Percentiles rank a stretch among this genome's conserved stretches.
phyloP scores from a whole-genome alignment of 1,139 yeast genomes.

The Petasospora rhodanensis region DNA sequence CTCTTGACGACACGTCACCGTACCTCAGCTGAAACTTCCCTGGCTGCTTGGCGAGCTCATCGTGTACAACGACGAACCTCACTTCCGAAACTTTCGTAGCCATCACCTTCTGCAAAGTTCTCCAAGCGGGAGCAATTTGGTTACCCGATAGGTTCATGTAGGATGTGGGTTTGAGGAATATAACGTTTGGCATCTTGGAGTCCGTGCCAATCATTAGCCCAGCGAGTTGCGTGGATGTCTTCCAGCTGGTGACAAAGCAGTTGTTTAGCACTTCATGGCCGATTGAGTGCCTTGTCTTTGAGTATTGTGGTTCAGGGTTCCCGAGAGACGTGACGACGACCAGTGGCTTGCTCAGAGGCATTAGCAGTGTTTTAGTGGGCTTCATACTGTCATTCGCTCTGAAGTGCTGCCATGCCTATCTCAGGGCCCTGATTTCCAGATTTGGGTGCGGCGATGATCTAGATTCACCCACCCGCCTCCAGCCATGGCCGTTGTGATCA shows the following conservation, averaged over 20 bases:
- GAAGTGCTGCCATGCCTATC: too few relatives aligned
- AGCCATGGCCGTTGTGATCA: too few relatives aligned
- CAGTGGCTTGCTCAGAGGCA: constrained; percentile 1
- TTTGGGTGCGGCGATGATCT: too few relatives aligned
- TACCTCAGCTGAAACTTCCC: constrained; percentile 53
- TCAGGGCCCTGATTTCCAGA: too few relatives aligned
- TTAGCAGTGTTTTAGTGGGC: neutral
- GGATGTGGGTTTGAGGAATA: constrained; percentile 9
- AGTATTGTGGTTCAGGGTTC: constrained; percentile 14
- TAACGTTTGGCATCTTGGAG: constrained; percentile 1
- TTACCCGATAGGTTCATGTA: constrained; percentile 14
- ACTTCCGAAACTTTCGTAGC: constrained; percentile 29
- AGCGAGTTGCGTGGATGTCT: neutral
- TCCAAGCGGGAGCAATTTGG: constrained; percentile 9
- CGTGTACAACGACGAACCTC: constrained; percentile 60
- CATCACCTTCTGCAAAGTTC: constrained; percentile 1
- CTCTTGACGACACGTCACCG: constrained; percentile 58
- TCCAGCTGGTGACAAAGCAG: constrained; percentile 1
- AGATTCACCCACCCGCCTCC: too few relatives aligned
- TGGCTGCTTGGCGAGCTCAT: constrained; percentile 61
- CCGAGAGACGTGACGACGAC: constrained; percentile 15
- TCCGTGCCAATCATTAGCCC: constrained; percentile 1
- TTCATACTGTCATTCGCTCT: too few relatives aligned
- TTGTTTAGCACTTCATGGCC: constrained; percentile 16
- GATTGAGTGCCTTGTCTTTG: constrained; percentile 14